Base-by-base conservation (phyloP, 2,329 filamentous ascomycete genomes). In the Claviceps sp. region DNA sequence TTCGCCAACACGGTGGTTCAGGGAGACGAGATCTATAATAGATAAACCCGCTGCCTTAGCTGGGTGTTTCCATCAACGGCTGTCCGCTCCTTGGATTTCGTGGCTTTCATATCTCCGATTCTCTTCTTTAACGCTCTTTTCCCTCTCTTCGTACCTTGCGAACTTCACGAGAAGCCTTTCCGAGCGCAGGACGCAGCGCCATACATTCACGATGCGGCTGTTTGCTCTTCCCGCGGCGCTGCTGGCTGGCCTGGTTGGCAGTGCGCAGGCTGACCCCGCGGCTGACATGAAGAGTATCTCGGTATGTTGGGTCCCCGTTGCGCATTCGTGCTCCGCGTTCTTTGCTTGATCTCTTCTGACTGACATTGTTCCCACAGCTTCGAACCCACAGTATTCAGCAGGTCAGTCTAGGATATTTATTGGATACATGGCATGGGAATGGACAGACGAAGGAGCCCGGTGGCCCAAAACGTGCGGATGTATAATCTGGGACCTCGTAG, bases 371-470 rank as follows among this genome's bases (percentile, higher is more conserved):
- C 50, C 42, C 68, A 45, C 54, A 94, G 87, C 77, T 95, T 64
- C 82, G 88, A 65, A 95, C 90, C 64, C 90, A 95, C 70, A 91
- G 84, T 63, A 76, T 95, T 56, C 73, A 78, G 66, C 79, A 85
- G 76, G 87, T 90, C 73, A 69, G 84, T 78, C 60, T 30, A 22
- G 5, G 30, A 39, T 26, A 39, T 6, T 42, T 5, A 4, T 6
- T 17, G 24, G 24, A 19, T 8, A n/a, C 49, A 14, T 5, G 13
- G 5, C 7, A 38, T 13, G 14, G 5, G n/a, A 14, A 26, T 13
- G 42, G 26, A 16, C 30, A 6, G 26, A 22, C 2, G 41, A 14
- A 43, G 17, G 13, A 22, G 17, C 10, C 24, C 6, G 6, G 42
- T 7, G 10, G 10, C 19, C 2, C 30, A 11, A 34, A 34, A 34